phyloP scores from a whole-genome alignment of 345 rosid species.

The Melaleuca alternifolia region DNA sequence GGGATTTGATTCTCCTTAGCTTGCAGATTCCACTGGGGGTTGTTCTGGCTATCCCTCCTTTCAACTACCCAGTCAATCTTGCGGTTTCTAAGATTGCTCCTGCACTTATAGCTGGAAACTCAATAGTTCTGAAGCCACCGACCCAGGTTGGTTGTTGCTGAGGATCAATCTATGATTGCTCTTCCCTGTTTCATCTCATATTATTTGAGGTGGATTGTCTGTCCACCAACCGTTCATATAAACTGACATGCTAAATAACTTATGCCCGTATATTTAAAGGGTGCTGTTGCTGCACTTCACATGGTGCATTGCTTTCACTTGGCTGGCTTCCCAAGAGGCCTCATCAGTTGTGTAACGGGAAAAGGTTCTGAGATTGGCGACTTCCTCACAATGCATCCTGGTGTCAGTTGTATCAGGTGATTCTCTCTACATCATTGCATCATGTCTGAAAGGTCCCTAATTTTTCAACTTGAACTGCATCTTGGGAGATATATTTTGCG shows the following conservation, averaged over 20 bases:
- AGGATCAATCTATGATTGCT: not conserved
- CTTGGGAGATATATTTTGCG: not conserved
- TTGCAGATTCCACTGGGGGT: constrained; percentile 82
- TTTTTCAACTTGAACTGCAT: not conserved
- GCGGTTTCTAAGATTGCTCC: constrained; percentile 97
- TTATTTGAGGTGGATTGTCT: not conserved
- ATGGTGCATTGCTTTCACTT: constrained; percentile 98
- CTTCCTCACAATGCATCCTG: constrained; percentile 97
- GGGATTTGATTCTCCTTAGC: not conserved
- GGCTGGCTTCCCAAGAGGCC: constrained; percentile 96
- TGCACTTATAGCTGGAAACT: constrained; percentile 91
- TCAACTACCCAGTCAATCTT: constrained; percentile 95
- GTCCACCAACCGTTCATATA: not conserved
- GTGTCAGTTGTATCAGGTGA: constrained; percentile 89
- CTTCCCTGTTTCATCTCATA: not conserved
- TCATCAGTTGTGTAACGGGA: constrained; percentile 85
- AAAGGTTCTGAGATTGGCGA: constrained; percentile 99
- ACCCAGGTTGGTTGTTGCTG: constrained; percentile 55
- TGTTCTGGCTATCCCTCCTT: constrained; percentile 94
- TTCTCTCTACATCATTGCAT: not conserved
- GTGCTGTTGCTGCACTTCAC: constrained; percentile 94
- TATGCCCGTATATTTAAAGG: constrained; percentile 21
- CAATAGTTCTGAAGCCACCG: constrained; percentile 96
- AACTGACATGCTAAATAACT: not conserved
- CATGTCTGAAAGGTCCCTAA: not conserved